Conservation (phyloP, 192 early-diverging fungal species). For the Coemansia sp. region DNA sequence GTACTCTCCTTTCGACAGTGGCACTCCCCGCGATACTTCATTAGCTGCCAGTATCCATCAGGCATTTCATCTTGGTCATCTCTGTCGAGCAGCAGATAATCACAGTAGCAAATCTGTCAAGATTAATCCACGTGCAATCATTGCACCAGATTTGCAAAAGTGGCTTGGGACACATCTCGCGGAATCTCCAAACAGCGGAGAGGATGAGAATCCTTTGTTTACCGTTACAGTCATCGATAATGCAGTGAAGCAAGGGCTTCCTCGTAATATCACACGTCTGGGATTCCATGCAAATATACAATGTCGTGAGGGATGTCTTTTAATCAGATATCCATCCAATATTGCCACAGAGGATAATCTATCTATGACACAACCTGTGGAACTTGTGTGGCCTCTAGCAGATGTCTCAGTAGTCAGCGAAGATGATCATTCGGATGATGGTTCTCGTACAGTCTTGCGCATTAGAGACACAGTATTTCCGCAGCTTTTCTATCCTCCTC, state of each 20-base stretch:
- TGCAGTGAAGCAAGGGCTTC: constrained; percentile 21
- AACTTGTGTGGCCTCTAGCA: constrained; percentile 47
- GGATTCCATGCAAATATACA: constrained; percentile 23
- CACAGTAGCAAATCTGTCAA: too few relatives aligned
- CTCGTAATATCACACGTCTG: constrained; percentile 14
- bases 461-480: constrained; percentile 28
- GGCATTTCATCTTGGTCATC: constrained; percentile 16
- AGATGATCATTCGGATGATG: constrained; percentile 7
- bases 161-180: constrained; percentile 18
- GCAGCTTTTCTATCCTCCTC: constrained; percentile 31
- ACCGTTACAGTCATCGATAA: constrained; percentile 31
- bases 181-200: background rate
- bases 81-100: background rate
- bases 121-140: too few relatives aligned
- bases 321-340: constrained; percentile 5
- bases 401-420: constrained; percentile 9
- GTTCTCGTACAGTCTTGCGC: constrained; percentile 6
- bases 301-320: constrained; percentile 28
- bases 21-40: constrained; percentile 7
- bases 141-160: constrained; percentile 1
- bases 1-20: constrained; percentile 25
- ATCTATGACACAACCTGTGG: background rate
- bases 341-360: background rate
- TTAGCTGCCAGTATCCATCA: constrained; percentile 34
- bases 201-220: background rate